Conservation (phyloP, 495 filamentous ascomycete species). For the Penicillium riverlandense region DNA sequence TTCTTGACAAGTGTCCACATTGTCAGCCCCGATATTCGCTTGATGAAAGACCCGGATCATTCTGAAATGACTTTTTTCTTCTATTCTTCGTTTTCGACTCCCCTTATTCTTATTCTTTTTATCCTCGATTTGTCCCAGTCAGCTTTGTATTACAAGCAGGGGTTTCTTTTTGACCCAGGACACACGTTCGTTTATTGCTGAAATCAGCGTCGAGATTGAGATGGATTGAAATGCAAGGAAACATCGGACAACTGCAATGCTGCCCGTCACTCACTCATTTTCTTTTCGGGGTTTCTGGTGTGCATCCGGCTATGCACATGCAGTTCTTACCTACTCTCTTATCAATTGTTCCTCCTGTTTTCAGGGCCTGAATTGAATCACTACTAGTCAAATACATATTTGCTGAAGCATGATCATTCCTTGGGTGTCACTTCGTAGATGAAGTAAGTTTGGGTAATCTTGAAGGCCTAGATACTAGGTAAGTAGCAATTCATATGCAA, state of each 20-base stretch:
- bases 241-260: too few species aligned
- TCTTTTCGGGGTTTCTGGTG: conserved; percentile 6
- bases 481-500: background rate
- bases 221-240: background rate
- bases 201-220: background rate
- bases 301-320: conserved; percentile 20
- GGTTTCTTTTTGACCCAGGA: background rate
- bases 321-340: conserved; percentile 1
- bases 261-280: background rate
- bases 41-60: conserved; percentile 19
- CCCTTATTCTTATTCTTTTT: conserved; percentile 1
- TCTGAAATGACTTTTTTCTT: conserved; percentile 16
- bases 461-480: background rate
- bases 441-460: too few species aligned
- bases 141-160: background rate
- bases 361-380: background rate
- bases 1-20: conserved; percentile 1
- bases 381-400: conserved; percentile 9
- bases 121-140: background rate
- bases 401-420: too few species aligned
- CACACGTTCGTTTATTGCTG: too few species aligned
- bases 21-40: conserved; percentile 10
- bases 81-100: conserved; percentile 1
- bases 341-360: background rate
- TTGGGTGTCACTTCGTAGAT: too few species aligned